Evolutionary conservation across 2,329 filamentous ascomycete species (phyloP).

Genomic region (Pseudogymnoascus sp.): DNA sequence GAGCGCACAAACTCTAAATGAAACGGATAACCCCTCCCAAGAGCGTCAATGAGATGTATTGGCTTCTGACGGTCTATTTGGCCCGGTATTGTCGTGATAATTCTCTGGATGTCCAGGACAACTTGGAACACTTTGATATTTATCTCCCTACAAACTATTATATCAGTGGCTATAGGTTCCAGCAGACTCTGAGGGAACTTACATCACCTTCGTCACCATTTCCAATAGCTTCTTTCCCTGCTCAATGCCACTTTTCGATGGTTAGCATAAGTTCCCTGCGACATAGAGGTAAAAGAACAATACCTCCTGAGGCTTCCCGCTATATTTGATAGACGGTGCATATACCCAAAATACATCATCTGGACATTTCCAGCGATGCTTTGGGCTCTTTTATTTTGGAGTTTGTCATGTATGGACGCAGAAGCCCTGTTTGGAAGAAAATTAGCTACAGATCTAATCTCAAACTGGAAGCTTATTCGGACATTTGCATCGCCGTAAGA

Average conservation of each 20-base stretch:
- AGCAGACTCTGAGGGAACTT: background rate
- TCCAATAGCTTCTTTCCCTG: background rate
- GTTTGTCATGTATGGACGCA: conserved; percentile 13
- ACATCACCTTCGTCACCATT: conserved; percentile 6
- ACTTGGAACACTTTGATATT: conserved; percentile 11
- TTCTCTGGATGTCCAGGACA: conserved; percentile 5
- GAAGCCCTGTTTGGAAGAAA: background rate
- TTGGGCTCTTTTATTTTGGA: conserved; percentile 10
- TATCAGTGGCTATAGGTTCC: background rate
- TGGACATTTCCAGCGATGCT: conserved; percentile 8
- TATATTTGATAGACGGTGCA: background rate
- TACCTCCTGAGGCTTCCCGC: conserved; percentile 1
- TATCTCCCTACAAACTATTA: background rate
- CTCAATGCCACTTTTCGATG: background rate
- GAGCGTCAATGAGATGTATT: conserved; percentile 10
- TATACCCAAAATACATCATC: conserved; percentile 7
- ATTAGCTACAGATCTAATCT: background rate
- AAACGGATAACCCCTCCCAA: conserved; percentile 6
- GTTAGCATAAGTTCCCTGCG: background rate
- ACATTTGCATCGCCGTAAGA: conserved; percentile 24
- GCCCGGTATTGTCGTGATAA: conserved; percentile 8
- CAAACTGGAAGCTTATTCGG: background rate
- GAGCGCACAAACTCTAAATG: conserved; percentile 11
- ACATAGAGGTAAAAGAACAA: background rate
- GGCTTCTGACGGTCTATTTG: conserved; percentile 10